A percentile compares a stretch with the other conserved stretches of the same genome.
Evolutionary conservation across 352 stramenopile genomes (phyloP).

Genomic region (Phytophthora sojae): DNA sequence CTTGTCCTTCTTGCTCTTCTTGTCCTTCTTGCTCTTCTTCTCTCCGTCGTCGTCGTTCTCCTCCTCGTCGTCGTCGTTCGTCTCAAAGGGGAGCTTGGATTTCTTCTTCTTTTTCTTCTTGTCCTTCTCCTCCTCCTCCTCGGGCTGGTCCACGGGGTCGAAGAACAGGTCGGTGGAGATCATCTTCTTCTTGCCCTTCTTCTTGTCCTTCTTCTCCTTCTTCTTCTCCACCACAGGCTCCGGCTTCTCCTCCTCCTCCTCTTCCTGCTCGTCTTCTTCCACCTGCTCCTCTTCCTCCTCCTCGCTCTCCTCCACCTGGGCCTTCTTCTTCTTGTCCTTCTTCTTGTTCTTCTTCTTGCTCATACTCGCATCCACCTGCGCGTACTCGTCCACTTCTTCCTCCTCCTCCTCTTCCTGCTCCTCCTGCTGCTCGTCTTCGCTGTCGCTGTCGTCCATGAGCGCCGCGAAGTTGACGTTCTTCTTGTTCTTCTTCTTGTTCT

Average conservation of each 20-base stretch:
- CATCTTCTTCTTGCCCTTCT: conserved; percentile 90
- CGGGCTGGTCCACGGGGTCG: conserved; percentile 54
- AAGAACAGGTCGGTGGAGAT: conserved; percentile 82
- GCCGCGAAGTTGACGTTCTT: conserved; percentile 64
- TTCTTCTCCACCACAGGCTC: conserved; percentile 44
- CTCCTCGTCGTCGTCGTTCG: conserved; percentile 50
- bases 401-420: conserved; percentile 39
- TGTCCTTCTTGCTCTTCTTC: conserved; percentile 51
- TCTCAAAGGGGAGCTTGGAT: conserved; percentile 76
- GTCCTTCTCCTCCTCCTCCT: conserved; percentile 58
- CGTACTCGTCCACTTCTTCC: conserved; percentile 41
- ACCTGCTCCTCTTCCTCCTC: conserved; percentile 45
- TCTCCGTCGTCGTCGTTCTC: conserved; percentile 46
- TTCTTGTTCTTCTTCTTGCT: conserved; percentile 60
- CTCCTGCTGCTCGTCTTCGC: conserved; percentile 45
- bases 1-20: conserved; percentile 81
- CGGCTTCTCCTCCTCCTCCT: conserved; percentile 42
- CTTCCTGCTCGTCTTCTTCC: conserved; percentile 16
- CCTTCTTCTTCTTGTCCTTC: conserved; percentile 65
- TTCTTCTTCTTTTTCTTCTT: conserved; percentile 83
- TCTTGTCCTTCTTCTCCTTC: conserved; percentile 76
- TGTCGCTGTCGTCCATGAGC: conserved; percentile 45
- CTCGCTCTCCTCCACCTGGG: conserved; percentile 52
- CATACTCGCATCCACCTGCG: conserved; percentile 45
- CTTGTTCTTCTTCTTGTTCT: conserved; percentile 82